These are phyloP conservation scores for Chytriomyces hyalinus DNA, from an alignment of 192 early-diverging fungal species.

Conservation along the genomic window DNA sequence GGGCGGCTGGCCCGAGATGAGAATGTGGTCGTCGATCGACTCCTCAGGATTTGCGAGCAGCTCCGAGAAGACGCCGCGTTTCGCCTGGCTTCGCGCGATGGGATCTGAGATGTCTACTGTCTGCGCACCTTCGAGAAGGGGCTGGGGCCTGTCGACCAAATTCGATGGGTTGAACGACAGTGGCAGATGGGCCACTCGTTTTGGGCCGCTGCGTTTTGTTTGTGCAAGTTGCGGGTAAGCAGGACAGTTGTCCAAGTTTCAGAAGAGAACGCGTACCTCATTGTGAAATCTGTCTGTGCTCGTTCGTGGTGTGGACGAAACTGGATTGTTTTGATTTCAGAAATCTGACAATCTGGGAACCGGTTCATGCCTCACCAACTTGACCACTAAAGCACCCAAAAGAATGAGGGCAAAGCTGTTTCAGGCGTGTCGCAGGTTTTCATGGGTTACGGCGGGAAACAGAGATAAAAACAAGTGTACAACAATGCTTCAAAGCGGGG, in stretches of 20 bases:
- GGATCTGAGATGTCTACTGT: slow-evolving; percentile 30
- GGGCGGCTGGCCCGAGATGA: slow-evolving; percentile 36
- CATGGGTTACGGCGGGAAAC: not conserved
- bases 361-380: too few species aligned
- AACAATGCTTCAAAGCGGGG: not conserved
- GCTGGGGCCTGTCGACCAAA: slow-evolving; percentile 33
- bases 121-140: slow-evolving; percentile 26
- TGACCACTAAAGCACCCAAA: too few species aligned
- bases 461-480: not conserved
- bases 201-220: slow-evolving; percentile 4
- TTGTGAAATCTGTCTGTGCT: too few species aligned
- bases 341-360: too few species aligned
- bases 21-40: slow-evolving; percentile 35
- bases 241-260: too few species aligned
- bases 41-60: slow-evolving; percentile 40
- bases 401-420: too few species aligned
- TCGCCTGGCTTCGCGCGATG: slow-evolving; percentile 11
- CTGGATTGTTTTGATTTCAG: too few species aligned
- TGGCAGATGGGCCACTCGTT: slow-evolving; percentile 33
- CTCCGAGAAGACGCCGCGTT: slow-evolving; percentile 43
- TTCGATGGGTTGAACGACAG: slow-evolving; percentile 25
- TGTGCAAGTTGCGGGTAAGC: too few species aligned
- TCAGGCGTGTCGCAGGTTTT: slow-evolving; percentile 9
- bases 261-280: too few species aligned
- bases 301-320: too few species aligned